These are phyloP conservation scores for Astragalus glycyphyllos DNA, from an alignment of 306 rosid genomes.

Conservation along the genomic window DNA sequence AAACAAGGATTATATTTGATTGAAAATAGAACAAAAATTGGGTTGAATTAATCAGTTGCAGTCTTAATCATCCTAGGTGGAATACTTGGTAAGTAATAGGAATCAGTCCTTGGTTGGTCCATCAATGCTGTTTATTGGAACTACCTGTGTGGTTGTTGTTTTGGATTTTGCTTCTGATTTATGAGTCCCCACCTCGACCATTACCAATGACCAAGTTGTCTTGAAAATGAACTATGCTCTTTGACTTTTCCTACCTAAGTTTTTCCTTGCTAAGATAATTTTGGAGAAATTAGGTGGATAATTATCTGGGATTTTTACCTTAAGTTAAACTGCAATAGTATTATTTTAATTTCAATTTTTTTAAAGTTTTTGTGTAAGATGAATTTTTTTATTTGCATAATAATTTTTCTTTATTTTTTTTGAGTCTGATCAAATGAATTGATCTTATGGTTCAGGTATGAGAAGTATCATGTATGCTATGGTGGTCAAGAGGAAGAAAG, in stretches of 20 bases:
- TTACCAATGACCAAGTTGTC: no score
- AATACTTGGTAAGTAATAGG: neutral
- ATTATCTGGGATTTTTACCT: slow-evolving; percentile 25
- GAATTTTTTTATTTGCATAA: neutral
- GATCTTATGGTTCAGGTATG: slow-evolving; percentile 71
- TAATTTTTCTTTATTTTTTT: neutral
- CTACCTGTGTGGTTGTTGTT: neutral
- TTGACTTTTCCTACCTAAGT: neutral
- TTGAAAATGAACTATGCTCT: neutral
- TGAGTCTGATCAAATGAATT: slow-evolving; percentile 13
- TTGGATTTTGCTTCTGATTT: slow-evolving; percentile 9
- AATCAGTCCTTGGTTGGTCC: slow-evolving; percentile 3
- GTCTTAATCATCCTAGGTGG: neutral
- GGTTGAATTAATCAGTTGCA: neutral
- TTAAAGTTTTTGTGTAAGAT: neutral
- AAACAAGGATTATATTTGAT: neutral
- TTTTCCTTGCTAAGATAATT: neutral
- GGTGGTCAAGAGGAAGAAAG: slow-evolving; percentile 91
- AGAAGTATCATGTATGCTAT: slow-evolving; percentile 84
- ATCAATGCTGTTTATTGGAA: slow-evolving; percentile 6
- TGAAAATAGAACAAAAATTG: neutral
- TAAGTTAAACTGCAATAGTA: neutral
- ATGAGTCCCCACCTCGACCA: neutral
- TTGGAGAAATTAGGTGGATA: neutral
- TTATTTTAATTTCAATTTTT: neutral